These are phyloP conservation scores for Zoysia pacifica DNA, from an alignment of 176 grass and related monocot species.

Conservation along the genomic window DNA sequence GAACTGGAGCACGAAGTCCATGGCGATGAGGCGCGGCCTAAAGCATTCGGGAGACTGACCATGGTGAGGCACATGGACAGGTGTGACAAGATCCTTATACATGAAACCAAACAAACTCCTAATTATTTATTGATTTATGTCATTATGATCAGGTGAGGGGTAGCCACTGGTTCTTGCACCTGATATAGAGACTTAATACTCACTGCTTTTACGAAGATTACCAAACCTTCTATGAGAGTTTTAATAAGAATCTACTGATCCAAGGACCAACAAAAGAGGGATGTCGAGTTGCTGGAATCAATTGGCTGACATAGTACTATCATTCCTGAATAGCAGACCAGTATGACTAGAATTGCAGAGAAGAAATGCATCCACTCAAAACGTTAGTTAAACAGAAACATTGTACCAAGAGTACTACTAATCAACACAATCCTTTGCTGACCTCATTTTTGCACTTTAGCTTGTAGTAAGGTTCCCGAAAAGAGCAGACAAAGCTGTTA, in stretches of 20 bases:
- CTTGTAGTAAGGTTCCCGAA: constrained; percentile 97
- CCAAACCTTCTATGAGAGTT: not conserved
- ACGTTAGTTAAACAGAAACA: not conserved
- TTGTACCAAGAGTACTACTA: constrained; percentile 26
- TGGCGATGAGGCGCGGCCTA: not conserved
- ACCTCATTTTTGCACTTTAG: constrained; percentile 99
- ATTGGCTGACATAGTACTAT: not conserved
- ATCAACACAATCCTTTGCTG: constrained; percentile 42
- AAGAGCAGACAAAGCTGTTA: constrained; percentile 98
- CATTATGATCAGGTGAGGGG: not conserved
- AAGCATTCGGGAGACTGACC: not conserved
- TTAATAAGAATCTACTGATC: not conserved
- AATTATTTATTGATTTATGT: not conserved
- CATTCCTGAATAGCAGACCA: not conserved
- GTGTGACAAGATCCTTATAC: not conserved
- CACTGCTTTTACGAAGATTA: not conserved
- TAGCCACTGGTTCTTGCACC: not conserved
- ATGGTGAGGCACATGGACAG: not conserved
- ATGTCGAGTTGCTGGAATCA: not conserved
- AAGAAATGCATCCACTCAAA: not conserved
- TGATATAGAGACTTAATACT: not conserved
- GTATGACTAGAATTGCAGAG: not conserved
- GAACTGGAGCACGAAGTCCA: not conserved
- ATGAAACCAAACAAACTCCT: constrained; percentile 1
- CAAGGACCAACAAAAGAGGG: not conserved